These are phyloP conservation scores for Chaetomiaceae sp. DNA, from an alignment of 2,329 filamentous ascomycete species.

Conservation along the genomic window DNA sequence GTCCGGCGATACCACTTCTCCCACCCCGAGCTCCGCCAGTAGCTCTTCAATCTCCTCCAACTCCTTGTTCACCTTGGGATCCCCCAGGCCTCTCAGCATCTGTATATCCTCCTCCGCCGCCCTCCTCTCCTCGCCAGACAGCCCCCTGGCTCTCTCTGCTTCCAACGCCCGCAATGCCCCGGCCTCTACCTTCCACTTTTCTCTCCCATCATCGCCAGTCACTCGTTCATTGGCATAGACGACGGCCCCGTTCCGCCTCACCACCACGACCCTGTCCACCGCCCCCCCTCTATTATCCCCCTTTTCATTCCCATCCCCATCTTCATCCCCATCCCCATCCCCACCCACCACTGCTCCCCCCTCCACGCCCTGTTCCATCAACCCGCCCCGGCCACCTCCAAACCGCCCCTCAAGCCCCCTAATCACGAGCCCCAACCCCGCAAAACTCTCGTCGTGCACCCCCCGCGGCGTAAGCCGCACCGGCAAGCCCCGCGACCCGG, in stretches of 20 bases:
- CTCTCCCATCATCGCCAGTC: not conserved
- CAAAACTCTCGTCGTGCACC: conserved; percentile 46
- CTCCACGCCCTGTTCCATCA: conserved; percentile 3
- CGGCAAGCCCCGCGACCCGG: conserved; percentile 34
- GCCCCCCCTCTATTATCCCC: not conserved
- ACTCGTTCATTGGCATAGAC: not conserved
- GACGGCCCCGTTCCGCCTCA: conserved; percentile 3
- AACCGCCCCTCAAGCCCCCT: no score
- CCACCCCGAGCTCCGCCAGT: conserved; percentile 1
- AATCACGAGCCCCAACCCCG: conserved; percentile 36
- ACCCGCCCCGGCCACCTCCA: no score
- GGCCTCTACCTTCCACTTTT: not conserved
- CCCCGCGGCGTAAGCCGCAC: conserved; percentile 39
- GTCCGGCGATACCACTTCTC: not conserved
- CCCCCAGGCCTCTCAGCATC: conserved; percentile 13
- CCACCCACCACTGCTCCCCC: not conserved
- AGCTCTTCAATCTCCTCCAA: conserved; percentile 17
- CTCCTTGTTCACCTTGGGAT: conserved; percentile 13
- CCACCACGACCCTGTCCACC: conserved; percentile 11
- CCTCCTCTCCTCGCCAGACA: conserved; percentile 16
- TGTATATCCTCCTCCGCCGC: conserved; percentile 14
- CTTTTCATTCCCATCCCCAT: not conserved
- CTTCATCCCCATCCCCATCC: not conserved
- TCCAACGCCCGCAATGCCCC: conserved; percentile 15
- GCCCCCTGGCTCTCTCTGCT: conserved; percentile 13